A percentile compares a stretch with the other conserved stretches of the same genome.
These are phyloP conservation scores for Cordyceps javanica DNA, from an alignment of 2,329 filamentous ascomycete species.

Conservation along the genomic window DNA sequence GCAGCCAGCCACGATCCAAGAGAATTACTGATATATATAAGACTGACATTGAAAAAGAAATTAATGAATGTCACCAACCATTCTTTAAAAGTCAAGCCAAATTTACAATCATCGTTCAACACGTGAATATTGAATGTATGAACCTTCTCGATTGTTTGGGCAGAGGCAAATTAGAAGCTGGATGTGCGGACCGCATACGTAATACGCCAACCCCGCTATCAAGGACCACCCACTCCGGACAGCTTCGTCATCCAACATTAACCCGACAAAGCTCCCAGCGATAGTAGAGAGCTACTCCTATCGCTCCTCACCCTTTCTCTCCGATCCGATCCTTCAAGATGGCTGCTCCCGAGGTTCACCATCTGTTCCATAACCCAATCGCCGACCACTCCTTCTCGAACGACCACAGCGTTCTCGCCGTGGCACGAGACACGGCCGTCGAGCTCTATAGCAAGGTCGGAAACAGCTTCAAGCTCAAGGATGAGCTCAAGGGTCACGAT, in stretches of 20 bases:
- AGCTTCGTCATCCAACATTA: slow-evolving; percentile 1
- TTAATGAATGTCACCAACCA: too few species aligned
- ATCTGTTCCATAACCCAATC: slow-evolving; percentile 94
- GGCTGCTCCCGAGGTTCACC: slow-evolving; percentile 84
- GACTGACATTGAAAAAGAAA: too few species aligned
- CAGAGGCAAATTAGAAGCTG: too few species aligned
- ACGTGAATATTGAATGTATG: too few species aligned
- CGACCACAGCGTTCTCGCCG: slow-evolving; percentile 80
- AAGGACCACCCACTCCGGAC: background rate
- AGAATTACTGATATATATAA: too few species aligned
- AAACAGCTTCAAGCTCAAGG: slow-evolving; percentile 72
- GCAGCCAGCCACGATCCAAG: too few species aligned
- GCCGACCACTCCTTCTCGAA: slow-evolving; percentile 97
- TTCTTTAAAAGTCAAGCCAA: too few species aligned
- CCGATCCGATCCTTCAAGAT: slow-evolving; percentile 49
- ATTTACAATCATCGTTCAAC: too few species aligned
- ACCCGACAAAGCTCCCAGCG: slow-evolving; percentile 32
- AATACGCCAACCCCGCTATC: slow-evolving; percentile 12
- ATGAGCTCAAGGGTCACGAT: slow-evolving; percentile 93
- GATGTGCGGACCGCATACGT: background rate
- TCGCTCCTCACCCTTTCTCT: slow-evolving; percentile 24
- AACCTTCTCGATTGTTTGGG: too few species aligned
- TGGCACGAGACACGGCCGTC: slow-evolving; percentile 82
- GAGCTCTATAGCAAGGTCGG: slow-evolving; percentile 77
- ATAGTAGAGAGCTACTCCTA: slow-evolving; percentile 89